Base-by-base conservation (phyloP, 164 flowering plant genomes). In the Umbellularia californica region DNA sequence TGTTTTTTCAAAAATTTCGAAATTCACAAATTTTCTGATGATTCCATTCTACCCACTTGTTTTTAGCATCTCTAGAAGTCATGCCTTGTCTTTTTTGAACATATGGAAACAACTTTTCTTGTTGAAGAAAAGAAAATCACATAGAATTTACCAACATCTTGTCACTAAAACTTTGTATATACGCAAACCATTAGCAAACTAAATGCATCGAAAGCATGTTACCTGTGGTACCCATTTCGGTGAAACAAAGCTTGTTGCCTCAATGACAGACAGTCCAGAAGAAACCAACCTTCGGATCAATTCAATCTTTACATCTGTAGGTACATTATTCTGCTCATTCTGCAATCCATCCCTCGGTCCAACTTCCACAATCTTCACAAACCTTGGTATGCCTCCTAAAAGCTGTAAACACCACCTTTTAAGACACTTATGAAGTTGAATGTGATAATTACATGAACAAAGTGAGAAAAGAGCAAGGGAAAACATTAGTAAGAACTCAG, bases 141-240 rank as follows among this genome's bases (percentile, higher is more conserved):
- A 60, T 25, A 25, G 2, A 30, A 58, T 5, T 41, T 41, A 68
- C 13, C n/a, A 65, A 27, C 68, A 65, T 14, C 13, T 65, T 65
- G 27, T 27, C 2, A 28, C 50, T 50, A n/a, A 50, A 47, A 22
- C 22, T 3, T 50, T 50, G 15, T 69, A 13, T 4, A 41, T 41
- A 22, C 20, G 24, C 55, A 60, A 5, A 23, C 9, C 64, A 60
- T 60, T 25, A 23, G 47, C 47, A 41, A 9, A 41, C 47, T 28
- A 63, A 19, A 72, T 33, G 24, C 35, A 58, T 22, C 27, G 24
- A 75, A n/a, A 60, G 14, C 15, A 30, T 2, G 17, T 69, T 86
- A 95, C 99, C 97, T 96, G 99, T 70, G 99, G 99, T 72, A 96
- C 97, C 99, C 99, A 92, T 86, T 96, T 96, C 65, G 98, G 99